phyloP scores from a whole-genome alignment of 176 grass and related monocot genomes.

The Avena atlantica region DNA sequence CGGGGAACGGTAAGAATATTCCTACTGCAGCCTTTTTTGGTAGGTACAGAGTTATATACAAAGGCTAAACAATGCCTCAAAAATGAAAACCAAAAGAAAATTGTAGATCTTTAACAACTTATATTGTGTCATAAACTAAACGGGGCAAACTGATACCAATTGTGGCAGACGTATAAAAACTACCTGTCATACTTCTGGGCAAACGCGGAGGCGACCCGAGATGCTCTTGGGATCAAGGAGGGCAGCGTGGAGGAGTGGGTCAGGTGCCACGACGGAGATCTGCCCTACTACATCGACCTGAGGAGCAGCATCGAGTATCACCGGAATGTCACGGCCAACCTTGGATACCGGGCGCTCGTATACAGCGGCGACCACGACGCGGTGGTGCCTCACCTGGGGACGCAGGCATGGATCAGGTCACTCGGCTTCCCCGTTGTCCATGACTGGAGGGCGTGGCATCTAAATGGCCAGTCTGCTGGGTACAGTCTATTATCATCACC shows the following conservation, averaged over 20 bases:
- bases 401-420: constrained; percentile 60
- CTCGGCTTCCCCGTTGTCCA: constrained; percentile 51
- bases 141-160: not conserved
- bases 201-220: constrained; percentile 37
- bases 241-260: constrained; percentile 56
- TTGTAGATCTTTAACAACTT: not conserved
- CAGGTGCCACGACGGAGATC: constrained; percentile 37
- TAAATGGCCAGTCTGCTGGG: constrained; percentile 58
- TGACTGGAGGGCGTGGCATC: constrained; percentile 63
- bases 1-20: not conserved
- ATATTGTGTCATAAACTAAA: not conserved
- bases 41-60: not conserved
- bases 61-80: not conserved
- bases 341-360: constrained; percentile 51
- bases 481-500: constrained; percentile 1
- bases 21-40: not conserved
- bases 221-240: constrained; percentile 59
- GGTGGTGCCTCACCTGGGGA: constrained; percentile 50
- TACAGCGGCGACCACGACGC: constrained; percentile 67
- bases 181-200: constrained; percentile 68
- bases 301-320: constrained; percentile 50
- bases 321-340: constrained; percentile 39
- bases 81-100: not conserved
- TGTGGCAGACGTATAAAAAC: constrained; percentile 50
- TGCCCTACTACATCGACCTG: constrained; percentile 40